phyloP scores from a whole-genome alignment of 441 rosid species.

The Dalechampia spathulata region DNA sequence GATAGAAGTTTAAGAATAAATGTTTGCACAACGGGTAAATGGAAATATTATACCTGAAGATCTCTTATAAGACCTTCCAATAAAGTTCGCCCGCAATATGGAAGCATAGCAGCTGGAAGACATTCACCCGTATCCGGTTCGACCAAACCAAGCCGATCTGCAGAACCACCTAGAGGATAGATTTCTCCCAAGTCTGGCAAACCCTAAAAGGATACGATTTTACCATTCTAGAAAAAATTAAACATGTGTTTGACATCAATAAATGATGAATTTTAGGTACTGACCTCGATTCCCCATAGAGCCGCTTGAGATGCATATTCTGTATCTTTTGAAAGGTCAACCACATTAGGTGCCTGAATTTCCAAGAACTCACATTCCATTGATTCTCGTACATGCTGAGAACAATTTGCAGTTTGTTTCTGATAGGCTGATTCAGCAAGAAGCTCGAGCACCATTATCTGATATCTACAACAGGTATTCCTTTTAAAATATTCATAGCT shows the following conservation, averaged over 20 bases:
- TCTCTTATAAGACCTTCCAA: constrained; percentile 93
- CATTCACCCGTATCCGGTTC: constrained; percentile 84
- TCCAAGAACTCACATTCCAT: constrained; percentile 55
- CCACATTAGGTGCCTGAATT: constrained; percentile 61
- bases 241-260: background rate
- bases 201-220: constrained; percentile 66
- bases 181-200: constrained; percentile 92
- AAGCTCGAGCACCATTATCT: constrained; percentile 74
- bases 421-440: constrained; percentile 49
- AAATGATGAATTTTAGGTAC: constrained; percentile 17
- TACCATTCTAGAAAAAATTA: constrained; percentile 28
- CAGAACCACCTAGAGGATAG: constrained; percentile 93
- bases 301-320: constrained; percentile 89
- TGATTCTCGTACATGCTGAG: constrained; percentile 34
- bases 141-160: constrained; percentile 83
- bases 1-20: constrained; percentile 6
- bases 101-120: constrained; percentile 97
- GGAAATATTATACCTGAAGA: constrained; percentile 60
- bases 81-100: constrained; percentile 83
- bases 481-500: background rate
- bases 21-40: constrained; percentile 10
- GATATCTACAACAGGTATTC: constrained; percentile 53
- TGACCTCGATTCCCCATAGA: constrained; percentile 90
- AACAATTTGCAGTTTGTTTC: constrained; percentile 34
- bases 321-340: constrained; percentile 64